phyloP scores from a whole-genome alignment of 1,284 basidiomycete species.

The Cutaneotrichosporon sp. region DNA sequence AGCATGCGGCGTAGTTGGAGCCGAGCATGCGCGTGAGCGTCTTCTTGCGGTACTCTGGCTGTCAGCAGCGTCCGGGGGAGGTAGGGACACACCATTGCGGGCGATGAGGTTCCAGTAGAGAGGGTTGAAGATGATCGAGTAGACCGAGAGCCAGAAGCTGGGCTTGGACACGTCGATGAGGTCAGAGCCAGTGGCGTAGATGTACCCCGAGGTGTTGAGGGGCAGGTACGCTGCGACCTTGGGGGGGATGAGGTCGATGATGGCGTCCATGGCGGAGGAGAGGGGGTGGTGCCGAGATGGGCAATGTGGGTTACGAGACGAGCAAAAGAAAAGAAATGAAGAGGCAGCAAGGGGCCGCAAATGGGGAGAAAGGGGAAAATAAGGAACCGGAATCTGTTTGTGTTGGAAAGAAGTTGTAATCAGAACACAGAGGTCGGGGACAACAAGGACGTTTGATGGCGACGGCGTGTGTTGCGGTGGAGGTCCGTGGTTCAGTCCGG shows the following conservation, averaged over 20 bases:
- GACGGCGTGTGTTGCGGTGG: too few species aligned
- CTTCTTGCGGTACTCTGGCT: constrained; percentile 75
- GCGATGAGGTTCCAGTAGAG: constrained; percentile 94
- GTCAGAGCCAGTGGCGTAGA: constrained; percentile 24
- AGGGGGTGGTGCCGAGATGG: not conserved
- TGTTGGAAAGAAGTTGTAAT: too few species aligned
- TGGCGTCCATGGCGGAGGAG: constrained; percentile 8
- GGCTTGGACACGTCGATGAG: constrained; percentile 57
- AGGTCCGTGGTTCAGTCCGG: too few species aligned
- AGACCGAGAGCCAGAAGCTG: constrained; percentile 62
- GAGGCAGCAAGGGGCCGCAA: too few species aligned
- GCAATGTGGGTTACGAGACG: not conserved
- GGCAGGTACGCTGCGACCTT: constrained; percentile 17
- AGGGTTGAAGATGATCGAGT: constrained; percentile 78
- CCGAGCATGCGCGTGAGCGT: constrained; percentile 75
- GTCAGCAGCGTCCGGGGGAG: not conserved
- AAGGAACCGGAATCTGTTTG: too few species aligned
- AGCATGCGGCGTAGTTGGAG: constrained; percentile 71
- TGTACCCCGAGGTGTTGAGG: constrained; percentile 20
- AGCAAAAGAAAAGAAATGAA: too few species aligned
- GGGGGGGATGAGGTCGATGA: constrained; percentile 19
- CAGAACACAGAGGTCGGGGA: too few species aligned
- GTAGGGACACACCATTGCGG: constrained; percentile 65
- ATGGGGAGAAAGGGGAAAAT: too few species aligned
- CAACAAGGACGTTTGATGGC: too few species aligned